Evolutionary conservation across 257 asterid species (phyloP).

Genomic region (Leonotis leonurus): DNA sequence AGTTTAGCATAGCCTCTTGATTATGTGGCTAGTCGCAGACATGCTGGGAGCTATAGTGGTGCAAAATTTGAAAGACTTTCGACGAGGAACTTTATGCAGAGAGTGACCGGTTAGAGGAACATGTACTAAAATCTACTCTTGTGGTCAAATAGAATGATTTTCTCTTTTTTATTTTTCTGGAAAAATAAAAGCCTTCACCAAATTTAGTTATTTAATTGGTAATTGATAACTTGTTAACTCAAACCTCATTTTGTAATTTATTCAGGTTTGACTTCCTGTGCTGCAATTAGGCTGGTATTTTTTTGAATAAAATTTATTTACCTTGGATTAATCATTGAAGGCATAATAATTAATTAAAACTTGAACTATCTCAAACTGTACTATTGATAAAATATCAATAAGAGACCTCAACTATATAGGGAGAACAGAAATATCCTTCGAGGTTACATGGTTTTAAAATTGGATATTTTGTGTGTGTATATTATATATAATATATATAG

Average conservation of each 20-base stretch:
- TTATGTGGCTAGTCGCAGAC: not conserved
- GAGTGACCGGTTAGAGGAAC: constrained; percentile 13
- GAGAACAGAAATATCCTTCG: too few species aligned
- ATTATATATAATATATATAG: too few species aligned
- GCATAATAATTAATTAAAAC: too few species aligned
- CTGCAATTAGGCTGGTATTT: not conserved
- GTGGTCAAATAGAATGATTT: not conserved
- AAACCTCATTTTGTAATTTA: constrained; percentile 6
- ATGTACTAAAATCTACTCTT: constrained; percentile 9
- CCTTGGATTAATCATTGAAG: too few species aligned
- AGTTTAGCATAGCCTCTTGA: not conserved
- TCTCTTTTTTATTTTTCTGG: not conserved
- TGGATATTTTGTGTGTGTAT: too few species aligned
- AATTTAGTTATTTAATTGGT: constrained; percentile 9
- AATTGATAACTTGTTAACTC: not conserved
- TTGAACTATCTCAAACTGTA: too few species aligned
- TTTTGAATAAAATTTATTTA: not conserved
- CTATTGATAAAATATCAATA: too few species aligned
- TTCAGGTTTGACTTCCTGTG: not conserved
- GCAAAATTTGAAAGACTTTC: not conserved
- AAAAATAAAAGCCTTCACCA: constrained; percentile 11
- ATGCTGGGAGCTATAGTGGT: not conserved
- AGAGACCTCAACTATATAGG: too few species aligned
- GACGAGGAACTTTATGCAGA: constrained; percentile 4
- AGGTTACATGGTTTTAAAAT: too few species aligned